A percentile compares a stretch with the other conserved stretches of the same genome.
Conservation (phyloP, 1,284 basidiomycete genomes). For the Trichosporon faecale region DNA sequence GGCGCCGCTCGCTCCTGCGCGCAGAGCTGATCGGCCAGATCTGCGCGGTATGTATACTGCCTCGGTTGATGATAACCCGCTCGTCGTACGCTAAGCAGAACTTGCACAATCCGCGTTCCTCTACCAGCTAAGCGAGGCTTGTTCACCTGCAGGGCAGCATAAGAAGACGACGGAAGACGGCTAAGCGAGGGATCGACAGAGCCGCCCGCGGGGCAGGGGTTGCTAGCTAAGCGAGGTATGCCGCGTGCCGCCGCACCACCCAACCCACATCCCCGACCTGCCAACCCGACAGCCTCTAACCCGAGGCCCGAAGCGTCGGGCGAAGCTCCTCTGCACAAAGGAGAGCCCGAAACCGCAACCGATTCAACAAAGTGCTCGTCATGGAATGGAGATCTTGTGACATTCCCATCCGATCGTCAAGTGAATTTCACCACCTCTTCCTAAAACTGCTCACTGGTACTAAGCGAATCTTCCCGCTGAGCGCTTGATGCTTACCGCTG, state of each 20-base stretch:
- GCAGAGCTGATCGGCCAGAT: not conserved
- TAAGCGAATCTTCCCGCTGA: too few relatives aligned
- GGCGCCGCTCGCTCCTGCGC: too few relatives aligned
- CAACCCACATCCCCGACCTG: not conserved
- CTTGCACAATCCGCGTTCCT: not conserved
- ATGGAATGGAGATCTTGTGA: too few relatives aligned
- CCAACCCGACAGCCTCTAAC: not conserved
- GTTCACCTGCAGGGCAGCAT: not conserved
- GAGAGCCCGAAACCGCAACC: too few relatives aligned
- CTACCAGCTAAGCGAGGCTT: not conserved
- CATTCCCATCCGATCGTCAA: too few relatives aligned
- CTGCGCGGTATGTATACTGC: not conserved
- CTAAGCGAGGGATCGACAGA: too few relatives aligned
- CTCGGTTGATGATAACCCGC: not conserved
- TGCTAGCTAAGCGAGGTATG: slow-evolving; percentile 5
- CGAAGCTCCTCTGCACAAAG: too few relatives aligned
- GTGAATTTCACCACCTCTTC: too few relatives aligned
- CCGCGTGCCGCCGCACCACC: not conserved
- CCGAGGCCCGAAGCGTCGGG: not conserved
- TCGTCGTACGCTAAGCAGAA: not conserved
- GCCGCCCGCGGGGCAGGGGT: too few relatives aligned
- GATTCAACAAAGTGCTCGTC: too few relatives aligned
- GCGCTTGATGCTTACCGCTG: too few relatives aligned
- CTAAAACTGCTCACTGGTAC: too few relatives aligned
- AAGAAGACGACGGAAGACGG: not conserved